These are phyloP conservation scores for Rubia yunnanensis DNA, from an alignment of 257 asterid genomes.

Conservation along the genomic window DNA sequence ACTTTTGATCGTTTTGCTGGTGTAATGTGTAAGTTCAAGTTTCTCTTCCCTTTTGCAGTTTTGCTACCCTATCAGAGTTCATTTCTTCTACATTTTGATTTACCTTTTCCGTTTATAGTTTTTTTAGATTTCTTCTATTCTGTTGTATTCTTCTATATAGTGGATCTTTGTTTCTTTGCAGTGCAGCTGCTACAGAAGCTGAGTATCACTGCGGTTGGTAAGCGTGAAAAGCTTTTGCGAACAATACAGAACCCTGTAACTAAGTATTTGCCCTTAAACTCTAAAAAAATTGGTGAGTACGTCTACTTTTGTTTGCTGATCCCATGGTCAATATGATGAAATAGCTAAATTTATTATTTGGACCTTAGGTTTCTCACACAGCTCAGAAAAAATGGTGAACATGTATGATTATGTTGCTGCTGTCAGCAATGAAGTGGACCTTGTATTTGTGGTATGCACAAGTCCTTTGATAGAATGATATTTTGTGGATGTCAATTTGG, in stretches of 20 bases:
- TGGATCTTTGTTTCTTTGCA: constrained; percentile 20
- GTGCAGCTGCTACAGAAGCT: constrained; percentile 78
- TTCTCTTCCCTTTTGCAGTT: neutral
- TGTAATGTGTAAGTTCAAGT: constrained; percentile 63
- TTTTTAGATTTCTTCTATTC: neutral
- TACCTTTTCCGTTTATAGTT: neutral
- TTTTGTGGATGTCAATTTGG: neutral
- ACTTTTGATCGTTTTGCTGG: constrained; percentile 81
- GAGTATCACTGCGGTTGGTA: constrained; percentile 57
- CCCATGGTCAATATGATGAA: constrained; percentile 1
- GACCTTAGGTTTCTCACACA: constrained; percentile 74
- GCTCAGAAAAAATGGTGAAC: constrained; percentile 73
- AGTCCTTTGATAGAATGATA: neutral
- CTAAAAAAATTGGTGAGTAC: constrained; percentile 66
- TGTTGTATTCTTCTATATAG: neutral
- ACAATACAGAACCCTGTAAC: constrained; percentile 78
- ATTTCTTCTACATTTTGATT: neutral
- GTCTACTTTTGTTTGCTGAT: neutral
- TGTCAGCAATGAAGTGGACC: constrained; percentile 40
- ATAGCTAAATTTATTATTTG: constrained; percentile 10
- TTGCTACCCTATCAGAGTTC: neutral
- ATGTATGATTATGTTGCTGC: constrained; percentile 59
- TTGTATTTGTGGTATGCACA: constrained; percentile 79
- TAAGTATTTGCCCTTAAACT: constrained; percentile 59
- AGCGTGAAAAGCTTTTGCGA: constrained; percentile 68